These are phyloP conservation scores for Exutisphaerella laricina DNA, from an alignment of 2,329 filamentous ascomycete species.

Conservation along the genomic window DNA sequence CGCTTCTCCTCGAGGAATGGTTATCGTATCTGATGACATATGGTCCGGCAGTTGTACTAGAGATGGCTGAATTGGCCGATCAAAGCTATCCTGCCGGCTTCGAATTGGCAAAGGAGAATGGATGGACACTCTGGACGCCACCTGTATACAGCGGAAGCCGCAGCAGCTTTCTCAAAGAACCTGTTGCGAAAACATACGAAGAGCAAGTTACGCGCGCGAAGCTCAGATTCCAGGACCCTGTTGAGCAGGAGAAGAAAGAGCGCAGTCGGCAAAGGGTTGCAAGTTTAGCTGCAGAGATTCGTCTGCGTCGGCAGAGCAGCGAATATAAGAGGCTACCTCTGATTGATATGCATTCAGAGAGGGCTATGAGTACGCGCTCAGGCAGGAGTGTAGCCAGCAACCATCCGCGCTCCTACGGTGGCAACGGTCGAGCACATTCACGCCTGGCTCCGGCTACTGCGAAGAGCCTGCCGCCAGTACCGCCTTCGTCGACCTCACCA, in stretches of 20 bases:
- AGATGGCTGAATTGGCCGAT: conserved; percentile 41
- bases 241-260: conserved; percentile 33
- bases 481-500: not conserved
- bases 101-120: conserved; percentile 47
- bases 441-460: not conserved
- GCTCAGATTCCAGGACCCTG: conserved; percentile 31
- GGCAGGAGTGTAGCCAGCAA: conserved; percentile 17
- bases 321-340: conserved; percentile 34
- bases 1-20: conserved; percentile 56
- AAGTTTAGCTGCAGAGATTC: conserved; percentile 40
- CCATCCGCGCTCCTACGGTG: not conserved
- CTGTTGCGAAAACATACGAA: conserved; percentile 55
- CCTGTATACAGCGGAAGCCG: conserved; percentile 43
- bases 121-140: conserved; percentile 53
- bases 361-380: conserved; percentile 31
- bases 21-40: conserved; percentile 55
- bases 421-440: not conserved
- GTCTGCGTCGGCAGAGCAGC: conserved; percentile 33
- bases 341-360: conserved; percentile 36
- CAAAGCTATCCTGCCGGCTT: conserved; percentile 44
- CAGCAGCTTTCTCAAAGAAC: conserved; percentile 55
- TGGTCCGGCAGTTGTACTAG: conserved; percentile 52
- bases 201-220: conserved; percentile 38
- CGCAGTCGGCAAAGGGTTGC: conserved; percentile 41
- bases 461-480: not conserved